Evolutionary conservation across 768 basidiomycete species (phyloP), one percentile per base, ranked within the genome.

Genomic region (Fomitopsis pulvina): DNA sequence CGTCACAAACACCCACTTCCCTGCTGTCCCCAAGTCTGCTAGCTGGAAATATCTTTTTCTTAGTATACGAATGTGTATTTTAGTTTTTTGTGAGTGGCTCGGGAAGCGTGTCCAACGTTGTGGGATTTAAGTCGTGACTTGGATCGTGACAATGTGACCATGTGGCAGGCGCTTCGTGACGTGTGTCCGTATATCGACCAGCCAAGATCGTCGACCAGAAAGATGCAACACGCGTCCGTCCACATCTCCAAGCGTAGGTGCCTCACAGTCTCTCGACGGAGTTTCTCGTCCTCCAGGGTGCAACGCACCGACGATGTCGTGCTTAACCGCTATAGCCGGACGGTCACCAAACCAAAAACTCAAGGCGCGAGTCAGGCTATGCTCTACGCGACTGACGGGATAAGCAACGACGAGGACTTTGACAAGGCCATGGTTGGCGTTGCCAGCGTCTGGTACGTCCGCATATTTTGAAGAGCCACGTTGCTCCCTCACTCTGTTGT

Each of bases 321-420:
- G 52, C 56, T 79, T 62, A 82, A 82, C 63, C 68, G 75, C 48
- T 83, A 92, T 73, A 91, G 87, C 64, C 76, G 84, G 57, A 74
- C 76, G 27, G 78, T 98, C 60, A 98, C 96, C 9, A 82, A 86
- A 63, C 85, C 91, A 25, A 99, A 98, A 67, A 83, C 84, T 60
- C 95, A 99, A 66, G 95, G 91, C 28, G 95, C 94, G 27, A 92
- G 89, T 64, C 94, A 97, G 81, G 96, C 96, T 28, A 98, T 99
- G 96, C 73, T 99, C 43, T 99, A 93, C 68, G 96, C 93, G n/a
- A 99, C 96, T 1, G 96, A 97, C 29, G 94, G 91, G 26, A 79
- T 99, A 53, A 71, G 76, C 22, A 69, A 60, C 14, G 87, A 95
- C 56, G 77, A 74, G 2, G 96, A 99, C 71, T 87, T 99, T 54